Conservation (phyloP, 2,329 filamentous ascomycete species). For the Aspergillus unguis region DNA sequence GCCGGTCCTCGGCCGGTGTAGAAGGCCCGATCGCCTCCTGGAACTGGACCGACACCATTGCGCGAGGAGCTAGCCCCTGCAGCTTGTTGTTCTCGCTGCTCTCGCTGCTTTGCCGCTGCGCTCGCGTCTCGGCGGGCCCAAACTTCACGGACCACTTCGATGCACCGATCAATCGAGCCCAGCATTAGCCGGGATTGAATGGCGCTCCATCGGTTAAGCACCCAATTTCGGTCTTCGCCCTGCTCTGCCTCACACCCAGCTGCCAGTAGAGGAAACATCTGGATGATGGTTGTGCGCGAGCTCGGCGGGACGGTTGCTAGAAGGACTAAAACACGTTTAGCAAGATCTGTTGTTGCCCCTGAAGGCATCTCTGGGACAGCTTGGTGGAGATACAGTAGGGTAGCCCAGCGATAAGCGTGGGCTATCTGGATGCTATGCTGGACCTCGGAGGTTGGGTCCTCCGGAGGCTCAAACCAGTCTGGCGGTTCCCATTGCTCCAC, state of each 20-base stretch:
- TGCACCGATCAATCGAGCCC: slow-evolving; percentile 64
- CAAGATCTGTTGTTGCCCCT: slow-evolving; percentile 54
- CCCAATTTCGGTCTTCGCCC: slow-evolving; percentile 62
- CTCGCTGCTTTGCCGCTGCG: slow-evolving; percentile 39
- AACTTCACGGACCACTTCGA: slow-evolving; percentile 63
- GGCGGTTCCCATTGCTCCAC: slow-evolving; percentile 62
- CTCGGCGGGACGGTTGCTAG: slow-evolving; percentile 62
- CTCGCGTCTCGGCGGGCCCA: slow-evolving; percentile 61
- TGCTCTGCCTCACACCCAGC: slow-evolving; percentile 63
- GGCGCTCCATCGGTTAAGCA: slow-evolving; percentile 59
- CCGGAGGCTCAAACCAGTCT: slow-evolving; percentile 56
- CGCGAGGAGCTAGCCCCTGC: slow-evolving; percentile 20
- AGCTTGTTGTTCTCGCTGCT: slow-evolving; percentile 23
- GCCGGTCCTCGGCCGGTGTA: slow-evolving; percentile 5
- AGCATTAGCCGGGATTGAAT: slow-evolving; percentile 63
- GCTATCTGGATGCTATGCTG: slow-evolving; percentile 65
- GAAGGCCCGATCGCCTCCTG: slow-evolving; percentile 18
- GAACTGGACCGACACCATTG: slow-evolving; percentile 17
- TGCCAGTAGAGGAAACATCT: slow-evolving; percentile 66
- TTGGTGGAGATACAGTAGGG: slow-evolving; percentile 64
- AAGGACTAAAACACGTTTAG: slow-evolving; percentile 59
- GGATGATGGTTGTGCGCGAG: slow-evolving; percentile 63
- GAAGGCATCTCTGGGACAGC: slow-evolving; percentile 66
- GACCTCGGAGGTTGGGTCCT: slow-evolving; percentile 61
- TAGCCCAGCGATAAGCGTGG: slow-evolving; percentile 65